Evolutionary conservation across 306 rosid species (phyloP), one percentile per base, ranked within the genome.

Genomic region (Pyrus communis): DNA sequence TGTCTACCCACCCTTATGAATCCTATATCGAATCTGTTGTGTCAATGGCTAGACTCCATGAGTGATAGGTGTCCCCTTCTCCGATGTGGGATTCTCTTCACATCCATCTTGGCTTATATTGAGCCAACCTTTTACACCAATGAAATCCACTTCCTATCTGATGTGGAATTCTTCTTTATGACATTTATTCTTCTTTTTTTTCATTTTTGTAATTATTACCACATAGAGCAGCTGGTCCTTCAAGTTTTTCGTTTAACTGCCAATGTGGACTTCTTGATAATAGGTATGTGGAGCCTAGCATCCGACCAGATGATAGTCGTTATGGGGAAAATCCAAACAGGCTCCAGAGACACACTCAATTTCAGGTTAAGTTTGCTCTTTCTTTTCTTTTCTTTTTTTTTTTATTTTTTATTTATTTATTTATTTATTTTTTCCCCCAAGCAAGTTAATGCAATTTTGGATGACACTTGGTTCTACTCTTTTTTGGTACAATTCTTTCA

Each of bases 241-340:
- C n/a, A 54, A 77, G 78, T 83, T 85, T 55, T 59, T 35, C 54
- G 35, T 77, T 69, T 75, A 81, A 57, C 73, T 78, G 77, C 67
- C 67, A 9, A 67, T 79, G 71, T 85, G 79, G 67, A 70, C 70
- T 82, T 86, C 74, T 74, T 75, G 69, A 70, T 84, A 79, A 70
- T 70, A 94, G 98, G 88, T 94, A 94, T 73, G 90, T 73, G 66
- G 97, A 94, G 86, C 98, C 98, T 74, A 91, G 98, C 68, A 81
- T 94, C 74, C 88, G 97, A 54, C 98, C 98, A 59, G 97, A 94
- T 80, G 98, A 94, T 76, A 92, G 97, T 84, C 91, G 97, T 68
- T 94, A 94, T 65, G 98, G 98, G 81, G 98, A 94, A 90, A 94
- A 94, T 82, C 98, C 98, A 19, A 94, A 94, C 71, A 89, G 98